Evolutionary conservation across 768 basidiomycete genomes (phyloP).

Genomic region (Phaffia australis): DNA sequence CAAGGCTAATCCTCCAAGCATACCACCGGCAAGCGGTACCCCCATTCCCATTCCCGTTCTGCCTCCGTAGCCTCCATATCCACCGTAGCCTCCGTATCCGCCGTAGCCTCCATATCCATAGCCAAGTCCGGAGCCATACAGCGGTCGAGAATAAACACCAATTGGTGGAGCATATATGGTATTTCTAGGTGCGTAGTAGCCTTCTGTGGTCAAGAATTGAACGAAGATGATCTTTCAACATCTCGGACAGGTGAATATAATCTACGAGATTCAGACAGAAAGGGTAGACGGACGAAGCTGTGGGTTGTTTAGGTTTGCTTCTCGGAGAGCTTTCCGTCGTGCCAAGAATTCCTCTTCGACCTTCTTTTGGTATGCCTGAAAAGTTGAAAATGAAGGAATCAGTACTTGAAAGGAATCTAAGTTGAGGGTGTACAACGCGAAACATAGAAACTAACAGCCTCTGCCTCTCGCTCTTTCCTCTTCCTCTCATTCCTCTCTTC

Average conservation of each 20-base stretch:
- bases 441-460: background rate
- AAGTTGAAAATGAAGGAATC: background rate
- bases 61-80: background rate
- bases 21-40: background rate
- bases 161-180: conserved; percentile 6
- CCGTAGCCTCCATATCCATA: conserved; percentile 11
- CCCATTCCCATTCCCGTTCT: conserved; percentile 16
- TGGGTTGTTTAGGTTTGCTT: conserved; percentile 9
- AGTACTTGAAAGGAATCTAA: background rate
- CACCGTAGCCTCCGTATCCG: conserved; percentile 7
- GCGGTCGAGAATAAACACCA: background rate
- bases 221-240: background rate
- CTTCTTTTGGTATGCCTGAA: conserved; percentile 13
- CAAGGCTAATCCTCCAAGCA: background rate
- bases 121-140: conserved; percentile 1
- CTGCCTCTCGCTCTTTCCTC: conserved; percentile 36
- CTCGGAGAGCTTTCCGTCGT: conserved; percentile 12
- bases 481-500: conserved; percentile 44
- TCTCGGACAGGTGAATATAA: background rate
- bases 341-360: conserved; percentile 14
- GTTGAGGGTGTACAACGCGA: background rate
- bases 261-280: background rate
- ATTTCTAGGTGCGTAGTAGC: conserved; percentile 6
- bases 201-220: background rate
- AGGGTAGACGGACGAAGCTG: background rate